These are phyloP conservation scores for Eremothecium gossypii DNA, from an alignment of 1,139 yeast genomes.

Conservation along the genomic window DNA sequence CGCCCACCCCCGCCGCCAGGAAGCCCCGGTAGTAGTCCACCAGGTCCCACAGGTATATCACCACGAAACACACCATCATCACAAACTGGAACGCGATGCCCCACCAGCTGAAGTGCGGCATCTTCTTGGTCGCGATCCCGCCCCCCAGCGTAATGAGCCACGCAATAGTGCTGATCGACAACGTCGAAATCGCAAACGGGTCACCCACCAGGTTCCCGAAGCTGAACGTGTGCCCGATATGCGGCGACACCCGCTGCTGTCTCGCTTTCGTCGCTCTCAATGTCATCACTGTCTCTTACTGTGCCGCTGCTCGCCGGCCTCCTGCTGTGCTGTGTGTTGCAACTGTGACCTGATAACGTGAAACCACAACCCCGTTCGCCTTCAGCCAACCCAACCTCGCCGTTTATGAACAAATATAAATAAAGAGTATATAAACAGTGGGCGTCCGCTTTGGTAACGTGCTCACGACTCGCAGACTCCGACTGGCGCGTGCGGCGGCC, in stretches of 20 bases:
- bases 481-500: no score
- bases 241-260: conserved; percentile 18
- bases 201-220: conserved; percentile 51
- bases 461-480: no score
- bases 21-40: conserved; percentile 58
- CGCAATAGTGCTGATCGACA: conserved; percentile 51
- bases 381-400: no score
- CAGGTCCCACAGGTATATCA: conserved; percentile 57
- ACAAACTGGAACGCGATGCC: conserved; percentile 77
- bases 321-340: neutral
- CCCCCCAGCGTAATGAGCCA: conserved; percentile 90
- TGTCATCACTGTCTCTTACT: conserved; percentile 9
- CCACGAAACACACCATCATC: conserved; percentile 44
- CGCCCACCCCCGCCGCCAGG: conserved; percentile 29
- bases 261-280: conserved; percentile 18
- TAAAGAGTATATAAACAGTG: no score
- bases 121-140: conserved; percentile 36
- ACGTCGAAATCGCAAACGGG: conserved; percentile 63
- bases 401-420: no score
- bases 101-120: conserved; percentile 95
- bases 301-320: neutral
- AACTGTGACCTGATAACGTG: no score
- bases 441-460: no score
- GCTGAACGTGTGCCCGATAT: conserved; percentile 23
- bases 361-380: no score